Evolutionary conservation across 371 early-diverging fungal genomes (phyloP).

Genomic region (Saksenaea oblongispora): DNA sequence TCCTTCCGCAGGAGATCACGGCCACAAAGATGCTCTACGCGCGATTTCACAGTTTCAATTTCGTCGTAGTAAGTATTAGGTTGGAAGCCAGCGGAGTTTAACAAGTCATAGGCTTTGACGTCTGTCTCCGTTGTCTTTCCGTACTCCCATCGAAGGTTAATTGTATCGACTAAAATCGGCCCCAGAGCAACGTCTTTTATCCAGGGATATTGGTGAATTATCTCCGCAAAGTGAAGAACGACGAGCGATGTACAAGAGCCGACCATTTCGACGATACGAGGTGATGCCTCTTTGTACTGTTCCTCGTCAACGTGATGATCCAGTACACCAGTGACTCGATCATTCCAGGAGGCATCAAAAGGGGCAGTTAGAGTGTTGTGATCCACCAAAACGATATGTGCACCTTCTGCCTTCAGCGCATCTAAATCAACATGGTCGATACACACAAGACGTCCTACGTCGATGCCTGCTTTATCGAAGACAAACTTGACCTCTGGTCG

Average conservation of each 20-base stretch:
- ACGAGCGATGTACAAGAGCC: conserved; percentile 72
- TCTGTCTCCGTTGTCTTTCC: conserved; percentile 62
- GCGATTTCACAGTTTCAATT: conserved; percentile 59
- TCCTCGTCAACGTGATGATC: conserved; percentile 79
- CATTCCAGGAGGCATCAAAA: conserved; percentile 22
- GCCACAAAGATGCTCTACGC: conserved; percentile 50
- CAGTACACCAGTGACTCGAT: conserved; percentile 57
- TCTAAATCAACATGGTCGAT: conserved; percentile 25
- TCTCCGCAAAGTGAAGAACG: conserved; percentile 29
- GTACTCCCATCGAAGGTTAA: conserved; percentile 55
- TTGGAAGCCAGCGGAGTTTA: not conserved
- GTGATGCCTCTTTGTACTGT: conserved; percentile 31
- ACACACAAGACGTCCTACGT: conserved; percentile 25
- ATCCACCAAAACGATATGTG: conserved; percentile 53
- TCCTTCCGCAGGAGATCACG: conserved; percentile 73
- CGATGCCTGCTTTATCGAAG: conserved; percentile 27
- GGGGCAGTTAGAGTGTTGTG: conserved; percentile 62
- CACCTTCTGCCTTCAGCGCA: conserved; percentile 18
- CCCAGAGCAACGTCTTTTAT: conserved; percentile 41
- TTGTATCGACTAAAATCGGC: conserved; percentile 75
- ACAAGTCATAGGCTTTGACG: conserved; percentile 33
- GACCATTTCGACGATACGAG: conserved; percentile 55
- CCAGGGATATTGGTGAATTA: not conserved
- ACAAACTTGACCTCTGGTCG: conserved; percentile 67
- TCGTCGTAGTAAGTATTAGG: conserved; percentile 35